Percentiles rank a stretch among this genome's conserved stretches.
These are phyloP conservation scores for Ustilago xerochloae DNA, from an alignment of 1,284 basidiomycete species.

Conservation along the genomic window DNA sequence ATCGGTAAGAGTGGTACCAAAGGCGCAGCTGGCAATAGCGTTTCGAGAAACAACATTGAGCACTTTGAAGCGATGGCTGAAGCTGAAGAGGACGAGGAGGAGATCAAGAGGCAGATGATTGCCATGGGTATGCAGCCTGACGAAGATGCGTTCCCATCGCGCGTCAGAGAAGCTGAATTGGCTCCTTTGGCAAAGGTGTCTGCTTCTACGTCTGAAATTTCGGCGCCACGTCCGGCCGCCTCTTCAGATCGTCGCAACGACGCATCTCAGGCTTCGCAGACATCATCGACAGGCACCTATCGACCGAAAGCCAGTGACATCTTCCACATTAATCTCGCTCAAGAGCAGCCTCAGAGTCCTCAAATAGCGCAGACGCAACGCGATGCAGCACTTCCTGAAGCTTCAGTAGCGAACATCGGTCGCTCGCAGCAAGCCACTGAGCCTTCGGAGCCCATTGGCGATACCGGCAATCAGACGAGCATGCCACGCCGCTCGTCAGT, in stretches of 20 bases:
- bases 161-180: background rate
- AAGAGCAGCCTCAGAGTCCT: background rate
- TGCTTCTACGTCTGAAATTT: background rate
- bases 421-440: background rate
- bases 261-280: conserved; percentile 20
- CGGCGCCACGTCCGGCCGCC: background rate
- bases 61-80: conserved; percentile 56
- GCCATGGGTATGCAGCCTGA: conserved; percentile 53
- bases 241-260: conserved; percentile 17
- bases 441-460: background rate
- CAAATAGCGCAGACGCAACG: background rate
- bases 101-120: conserved; percentile 50
- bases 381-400: background rate
- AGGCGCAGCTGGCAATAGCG: conserved; percentile 40
- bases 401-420: background rate
- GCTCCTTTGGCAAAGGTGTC: background rate
- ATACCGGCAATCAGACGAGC: background rate
- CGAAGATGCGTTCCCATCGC: conserved; percentile 38
- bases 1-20: conserved; percentile 38
- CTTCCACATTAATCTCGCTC: conserved; percentile 15
- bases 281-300: conserved; percentile 23
- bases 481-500: conserved; percentile 8
- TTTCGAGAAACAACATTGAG: conserved; percentile 51
- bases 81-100: conserved; percentile 54
- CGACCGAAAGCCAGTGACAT: conserved; percentile 51